phyloP scores from a whole-genome alignment of 352 stramenopile species.

The Thraustochytrium striatum region DNA sequence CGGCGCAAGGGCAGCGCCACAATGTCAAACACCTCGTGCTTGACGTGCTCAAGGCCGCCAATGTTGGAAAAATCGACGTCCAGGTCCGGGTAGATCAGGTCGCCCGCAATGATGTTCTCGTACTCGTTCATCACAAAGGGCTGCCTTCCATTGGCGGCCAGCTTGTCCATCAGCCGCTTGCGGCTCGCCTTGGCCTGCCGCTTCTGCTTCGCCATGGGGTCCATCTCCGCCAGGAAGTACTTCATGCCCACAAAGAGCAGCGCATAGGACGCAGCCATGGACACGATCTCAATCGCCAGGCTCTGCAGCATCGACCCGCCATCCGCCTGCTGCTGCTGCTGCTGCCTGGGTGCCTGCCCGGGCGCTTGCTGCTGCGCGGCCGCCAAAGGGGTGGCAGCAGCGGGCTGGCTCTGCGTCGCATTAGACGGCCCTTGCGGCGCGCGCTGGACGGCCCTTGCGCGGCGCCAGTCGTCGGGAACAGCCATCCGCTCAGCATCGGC shows the following conservation, averaged over 20 bases:
- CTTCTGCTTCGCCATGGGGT: slow-evolving; percentile 17
- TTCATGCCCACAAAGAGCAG: slow-evolving; percentile 17
- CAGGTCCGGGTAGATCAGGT: slow-evolving; percentile 47
- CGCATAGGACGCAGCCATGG: slow-evolving; percentile 20
- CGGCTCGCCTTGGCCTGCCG: not conserved
- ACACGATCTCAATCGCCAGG: slow-evolving; percentile 33
- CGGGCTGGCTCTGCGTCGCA: no score
- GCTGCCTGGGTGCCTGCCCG: no score
- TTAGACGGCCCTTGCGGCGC: no score
- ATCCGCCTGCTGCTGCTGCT: no score
- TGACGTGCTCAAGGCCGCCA: slow-evolving; percentile 87
- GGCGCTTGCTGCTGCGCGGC: no score
- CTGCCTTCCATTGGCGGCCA: slow-evolving; percentile 8
- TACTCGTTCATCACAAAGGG: slow-evolving; percentile 34
- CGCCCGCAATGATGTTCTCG: slow-evolving; percentile 31
- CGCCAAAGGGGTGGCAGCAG: no score
- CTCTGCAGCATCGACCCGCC: slow-evolving; percentile 28
- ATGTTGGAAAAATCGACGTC: slow-evolving; percentile 45
- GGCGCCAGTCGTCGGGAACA: no score
- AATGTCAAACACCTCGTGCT: slow-evolving; percentile 94
- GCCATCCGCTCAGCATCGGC: no score
- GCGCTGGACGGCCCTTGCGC: no score
- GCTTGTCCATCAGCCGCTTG: slow-evolving; percentile 13
- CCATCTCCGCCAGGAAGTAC: slow-evolving; percentile 45
- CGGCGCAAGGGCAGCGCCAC: slow-evolving; percentile 97